Base-by-base conservation (phyloP, 2,329 filamentous ascomycete genomes). In the Cadophora sp. region DNA sequence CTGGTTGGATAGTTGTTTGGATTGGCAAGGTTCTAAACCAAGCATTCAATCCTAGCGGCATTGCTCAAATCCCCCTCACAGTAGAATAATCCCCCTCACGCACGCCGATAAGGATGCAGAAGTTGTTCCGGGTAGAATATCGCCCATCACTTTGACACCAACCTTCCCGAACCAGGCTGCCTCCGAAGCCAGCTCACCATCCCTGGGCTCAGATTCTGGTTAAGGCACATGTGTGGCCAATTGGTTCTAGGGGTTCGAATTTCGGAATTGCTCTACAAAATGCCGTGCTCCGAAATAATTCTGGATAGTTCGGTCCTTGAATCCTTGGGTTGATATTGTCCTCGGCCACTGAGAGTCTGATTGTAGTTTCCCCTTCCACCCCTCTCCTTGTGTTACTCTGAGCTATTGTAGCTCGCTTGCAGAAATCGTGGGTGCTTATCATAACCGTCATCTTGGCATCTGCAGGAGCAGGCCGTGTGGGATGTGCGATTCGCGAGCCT, bases 161-260 rank as follows among this genome's bases (percentile, higher is more conserved):
- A 61, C 63, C 63, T 65, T 48, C 63, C 56, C 27, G 50, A 61
- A 55, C 47, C 24, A 48, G 56, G 41, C 11, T 9, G 27, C 43
- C 18, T 59, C 48, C 63, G 58, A 50, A 39, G 48, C 56, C 56
- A 65, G 59, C 43, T 33, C 33, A 30, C 6, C 13, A 20, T 30
- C 11, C 24, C 39, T 55, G 24, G 18, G 9, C 13, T 33, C 22
- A 55, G 16, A n/a, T 39, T 27, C 24, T 55, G 36, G 45, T 43
- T 30, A 24, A 55, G 36, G 50, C 18, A 41, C 36, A 60, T 36
- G 50, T 36, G 47, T 60, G 56, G 56, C 47, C 16, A 47, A 13
- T 13, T 18, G 7, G 14, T 20, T 13, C 24, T 6, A 41, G 36
- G 48, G 30, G 36, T 9, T 51, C 30, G 33, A 48, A 59, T 59